Evolutionary conservation across 129 eudicot genomes (phyloP).

Genomic region (Sambucus nigra): DNA sequence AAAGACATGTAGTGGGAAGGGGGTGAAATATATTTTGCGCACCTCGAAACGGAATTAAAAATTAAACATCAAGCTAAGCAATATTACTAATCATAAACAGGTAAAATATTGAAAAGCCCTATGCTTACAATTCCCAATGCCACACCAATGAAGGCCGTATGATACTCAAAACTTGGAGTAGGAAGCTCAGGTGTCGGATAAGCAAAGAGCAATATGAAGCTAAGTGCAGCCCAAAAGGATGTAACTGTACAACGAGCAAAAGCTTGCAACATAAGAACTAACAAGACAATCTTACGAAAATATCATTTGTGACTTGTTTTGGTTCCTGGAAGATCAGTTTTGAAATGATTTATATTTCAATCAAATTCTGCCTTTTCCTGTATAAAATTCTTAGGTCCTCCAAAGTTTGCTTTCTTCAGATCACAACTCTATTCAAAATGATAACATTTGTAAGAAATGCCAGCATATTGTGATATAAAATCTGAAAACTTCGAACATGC

Average conservation of each 20-base stretch:
- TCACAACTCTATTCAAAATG: too few relatives aligned
- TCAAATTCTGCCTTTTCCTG: too few relatives aligned
- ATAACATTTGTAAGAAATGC: too few relatives aligned
- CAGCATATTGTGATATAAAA: too few relatives aligned
- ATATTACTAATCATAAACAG: background rate
- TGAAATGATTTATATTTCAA: too few relatives aligned
- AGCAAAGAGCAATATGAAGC: conserved; percentile 77
- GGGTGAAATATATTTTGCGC: background rate
- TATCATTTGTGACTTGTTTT: too few relatives aligned
- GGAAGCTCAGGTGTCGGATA: conserved; percentile 96
- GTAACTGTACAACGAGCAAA: conserved; percentile 52
- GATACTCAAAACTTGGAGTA: conserved; percentile 95
- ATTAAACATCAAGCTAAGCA: background rate
- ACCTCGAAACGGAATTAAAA: too few relatives aligned
- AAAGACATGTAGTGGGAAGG: conserved; percentile 1
- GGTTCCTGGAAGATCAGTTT: too few relatives aligned
- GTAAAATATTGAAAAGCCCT: background rate
- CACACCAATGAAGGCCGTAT: conserved; percentile 88
- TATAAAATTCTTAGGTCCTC: too few relatives aligned
- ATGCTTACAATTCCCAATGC: conserved; percentile 95
- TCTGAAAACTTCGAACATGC: background rate
- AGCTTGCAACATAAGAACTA: background rate
- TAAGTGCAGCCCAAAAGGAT: conserved; percentile 81
- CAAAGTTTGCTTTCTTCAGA: too few relatives aligned
- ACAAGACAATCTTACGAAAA: background rate